Conservation (phyloP, 2,329 filamentous ascomycete species). For the Botryotinia globosa region DNA sequence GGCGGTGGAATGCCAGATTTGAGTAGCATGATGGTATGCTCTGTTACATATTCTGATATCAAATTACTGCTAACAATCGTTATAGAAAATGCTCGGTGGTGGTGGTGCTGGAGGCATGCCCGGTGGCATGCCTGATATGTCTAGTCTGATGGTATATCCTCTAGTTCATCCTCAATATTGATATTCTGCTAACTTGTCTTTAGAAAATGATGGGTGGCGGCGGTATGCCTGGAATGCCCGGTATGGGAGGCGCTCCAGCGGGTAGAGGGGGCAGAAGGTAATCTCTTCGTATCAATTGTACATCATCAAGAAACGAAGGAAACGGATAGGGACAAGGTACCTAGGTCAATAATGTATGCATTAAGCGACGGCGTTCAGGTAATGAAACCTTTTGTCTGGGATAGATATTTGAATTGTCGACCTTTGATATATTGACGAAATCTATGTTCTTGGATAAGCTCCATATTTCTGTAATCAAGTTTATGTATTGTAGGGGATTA, state of each 20-base stretch:
- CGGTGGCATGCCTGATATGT: conserved; percentile 65
- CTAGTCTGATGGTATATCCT: conserved; percentile 8
- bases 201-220: conserved; percentile 52
- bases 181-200: not conserved
- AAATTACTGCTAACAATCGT: not conserved
- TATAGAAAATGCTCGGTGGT: conserved; percentile 74
- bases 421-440: not conserved
- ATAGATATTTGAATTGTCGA: conserved; percentile 7
- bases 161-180: not conserved
- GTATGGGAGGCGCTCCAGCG: conserved; percentile 23
- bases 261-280: conserved; percentile 35
- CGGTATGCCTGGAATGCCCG: conserved; percentile 37
- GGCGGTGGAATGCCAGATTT: conserved; percentile 73
- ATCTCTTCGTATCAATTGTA: conserved; percentile 4
- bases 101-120: conserved; percentile 52
- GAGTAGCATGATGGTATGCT: conserved; percentile 65
- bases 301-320: conserved; percentile 7
- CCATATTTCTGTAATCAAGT: not conserved
- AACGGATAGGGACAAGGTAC: conserved; percentile 4
- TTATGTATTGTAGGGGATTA: not conserved
- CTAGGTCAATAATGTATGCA: conserved; percentile 19
- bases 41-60: not conserved
- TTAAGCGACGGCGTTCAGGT: conserved; percentile 20
- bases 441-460: not conserved
- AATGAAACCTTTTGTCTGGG: conserved; percentile 5